Conservation (phyloP, 169 alveolate species). For the Blepharisma undulans region DNA sequence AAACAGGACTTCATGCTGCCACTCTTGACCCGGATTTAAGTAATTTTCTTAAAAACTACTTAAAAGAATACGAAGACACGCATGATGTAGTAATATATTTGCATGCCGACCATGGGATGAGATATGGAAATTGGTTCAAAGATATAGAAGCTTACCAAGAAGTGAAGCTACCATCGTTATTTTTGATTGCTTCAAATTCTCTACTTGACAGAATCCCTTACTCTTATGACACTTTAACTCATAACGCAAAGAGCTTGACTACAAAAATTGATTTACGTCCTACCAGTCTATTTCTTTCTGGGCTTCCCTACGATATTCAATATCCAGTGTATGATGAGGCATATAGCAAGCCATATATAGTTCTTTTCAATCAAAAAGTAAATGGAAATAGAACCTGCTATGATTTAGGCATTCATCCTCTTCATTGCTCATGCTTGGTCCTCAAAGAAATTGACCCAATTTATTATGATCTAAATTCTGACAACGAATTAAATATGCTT, state of each 20-base stretch:
- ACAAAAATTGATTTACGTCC: constrained; percentile 17
- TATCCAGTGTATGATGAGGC: neutral
- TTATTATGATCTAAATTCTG: neutral
- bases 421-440: neutral
- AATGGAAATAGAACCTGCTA: neutral
- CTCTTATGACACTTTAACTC: neutral
- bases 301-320: neutral
- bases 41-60: neutral
- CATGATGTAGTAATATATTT: neutral
- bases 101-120: constrained; percentile 34
- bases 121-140: constrained; percentile 31
- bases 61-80: neutral
- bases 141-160: constrained; percentile 26
- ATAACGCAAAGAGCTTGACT: neutral
- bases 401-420: neutral
- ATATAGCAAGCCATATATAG: neutral
- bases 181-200: neutral
- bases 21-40: constrained; percentile 13
- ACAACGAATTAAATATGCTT: neutral
- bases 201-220: neutral
- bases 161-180: constrained; percentile 22
- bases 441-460: neutral
- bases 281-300: neutral
- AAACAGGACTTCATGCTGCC: constrained; percentile 31
- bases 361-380: neutral